Percentiles rank a stretch among this genome's conserved stretches.
Evolutionary conservation across 768 basidiomycete species (phyloP).

Genomic region (Collybia sp.): DNA sequence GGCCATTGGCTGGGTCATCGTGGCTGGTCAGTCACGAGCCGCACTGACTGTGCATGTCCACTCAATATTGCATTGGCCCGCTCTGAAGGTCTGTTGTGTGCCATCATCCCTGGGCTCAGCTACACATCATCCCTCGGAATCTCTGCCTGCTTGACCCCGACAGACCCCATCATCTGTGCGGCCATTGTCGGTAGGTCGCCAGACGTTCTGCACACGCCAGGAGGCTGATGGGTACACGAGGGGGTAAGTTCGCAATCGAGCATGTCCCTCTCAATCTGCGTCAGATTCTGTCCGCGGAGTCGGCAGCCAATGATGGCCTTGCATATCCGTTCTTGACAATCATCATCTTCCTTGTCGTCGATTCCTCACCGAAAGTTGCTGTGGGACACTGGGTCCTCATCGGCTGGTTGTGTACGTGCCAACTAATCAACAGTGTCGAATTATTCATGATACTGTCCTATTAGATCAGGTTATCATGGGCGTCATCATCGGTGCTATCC

Average conservation of each 20-base stretch:
- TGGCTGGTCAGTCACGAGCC: conserved; percentile 44
- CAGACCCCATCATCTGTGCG: conserved; percentile 91
- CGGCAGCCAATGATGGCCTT: conserved; percentile 93
- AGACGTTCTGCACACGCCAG: no score
- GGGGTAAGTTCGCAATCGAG: conserved; percentile 63
- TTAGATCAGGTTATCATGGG: conserved; percentile 82
- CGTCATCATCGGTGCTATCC: conserved; percentile 56
- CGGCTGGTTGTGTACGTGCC: conserved; percentile 72
- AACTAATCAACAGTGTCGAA: no score
- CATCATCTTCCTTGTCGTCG: conserved; percentile 80
- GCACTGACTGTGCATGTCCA: background rate
- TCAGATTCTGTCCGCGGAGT: conserved; percentile 58
- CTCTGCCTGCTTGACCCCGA: conserved; percentile 88
- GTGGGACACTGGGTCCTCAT: conserved; percentile 83
- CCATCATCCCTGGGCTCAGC: conserved; percentile 65
- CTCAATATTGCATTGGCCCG: background rate
- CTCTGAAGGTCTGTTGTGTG: conserved; percentile 54
- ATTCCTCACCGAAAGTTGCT: conserved; percentile 55
- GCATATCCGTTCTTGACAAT: conserved; percentile 91
- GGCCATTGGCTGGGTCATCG: conserved; percentile 81
- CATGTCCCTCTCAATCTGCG: conserved; percentile 58
- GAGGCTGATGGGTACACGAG: no score
- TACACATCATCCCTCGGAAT: conserved; percentile 79
- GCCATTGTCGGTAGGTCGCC: conserved; percentile 66
- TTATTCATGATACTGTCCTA: background rate